These are phyloP conservation scores for Exserohilum turcica DNA, from an alignment of 2,329 filamentous ascomycete genomes.

Conservation along the genomic window DNA sequence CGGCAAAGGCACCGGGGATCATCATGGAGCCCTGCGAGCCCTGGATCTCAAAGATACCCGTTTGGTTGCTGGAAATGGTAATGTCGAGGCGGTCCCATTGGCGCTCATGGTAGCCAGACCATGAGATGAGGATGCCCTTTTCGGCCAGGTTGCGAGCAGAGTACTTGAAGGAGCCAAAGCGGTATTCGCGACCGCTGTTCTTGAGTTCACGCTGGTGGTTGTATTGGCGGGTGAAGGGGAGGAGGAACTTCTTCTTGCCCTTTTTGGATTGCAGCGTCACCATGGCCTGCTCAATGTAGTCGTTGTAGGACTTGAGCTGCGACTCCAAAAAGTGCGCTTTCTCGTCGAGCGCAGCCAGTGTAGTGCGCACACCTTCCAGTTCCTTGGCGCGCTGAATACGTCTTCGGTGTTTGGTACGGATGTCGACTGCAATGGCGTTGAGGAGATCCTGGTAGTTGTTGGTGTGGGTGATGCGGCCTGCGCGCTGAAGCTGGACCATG, in stretches of 20 bases:
- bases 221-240: slow-evolving; percentile 98
- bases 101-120: slow-evolving; percentile 79
- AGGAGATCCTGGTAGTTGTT: slow-evolving; percentile 98
- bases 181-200: slow-evolving; percentile 87
- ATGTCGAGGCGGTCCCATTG: slow-evolving; percentile 93
- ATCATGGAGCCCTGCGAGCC: slow-evolving; percentile 91
- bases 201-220: slow-evolving; percentile 97
- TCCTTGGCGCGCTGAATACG: slow-evolving; percentile 91
- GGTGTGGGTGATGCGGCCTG: slow-evolving; percentile 80
- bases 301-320: slow-evolving; percentile 96
- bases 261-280: slow-evolving; percentile 96
- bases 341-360: slow-evolving; percentile 75
- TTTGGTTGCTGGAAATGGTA: slow-evolving; percentile 91
- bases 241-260: slow-evolving; percentile 88
- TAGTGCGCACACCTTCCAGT: slow-evolving; percentile 79
- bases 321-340: slow-evolving; percentile 93
- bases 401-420: slow-evolving; percentile 93
- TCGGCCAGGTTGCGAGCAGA: slow-evolving; percentile 85
- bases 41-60: slow-evolving; percentile 92
- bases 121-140: slow-evolving; percentile 92
- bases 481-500: slow-evolving; percentile 83
- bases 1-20: slow-evolving; percentile 88
- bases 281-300: slow-evolving; percentile 99
- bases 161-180: slow-evolving; percentile 98
- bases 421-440: slow-evolving; percentile 95